phyloP scores from a whole-genome alignment of 208 protist species.

The Phytomonas francai region DNA sequence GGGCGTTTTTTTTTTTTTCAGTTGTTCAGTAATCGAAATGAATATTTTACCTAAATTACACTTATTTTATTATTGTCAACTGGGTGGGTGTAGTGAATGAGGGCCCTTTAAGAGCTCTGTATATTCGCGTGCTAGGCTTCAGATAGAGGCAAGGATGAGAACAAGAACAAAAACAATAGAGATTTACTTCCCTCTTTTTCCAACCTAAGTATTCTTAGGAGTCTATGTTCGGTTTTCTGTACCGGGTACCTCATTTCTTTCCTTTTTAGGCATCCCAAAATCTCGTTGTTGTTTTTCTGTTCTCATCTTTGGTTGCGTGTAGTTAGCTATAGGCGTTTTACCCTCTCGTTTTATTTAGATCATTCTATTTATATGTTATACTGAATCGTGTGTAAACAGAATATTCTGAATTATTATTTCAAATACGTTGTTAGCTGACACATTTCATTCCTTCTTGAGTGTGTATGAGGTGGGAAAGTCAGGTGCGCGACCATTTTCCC shows the following conservation, averaged over 20 bases:
- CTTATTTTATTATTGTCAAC: neutral
- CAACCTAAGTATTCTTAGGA: neutral
- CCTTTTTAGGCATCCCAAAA: neutral
- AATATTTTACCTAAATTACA: neutral
- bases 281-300: neutral
- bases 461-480: neutral
- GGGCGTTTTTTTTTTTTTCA: neutral
- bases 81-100: neutral
- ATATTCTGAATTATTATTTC: neutral
- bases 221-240: neutral
- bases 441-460: conserved; percentile 4
- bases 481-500: neutral
- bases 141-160: neutral
- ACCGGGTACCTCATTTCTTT: neutral
- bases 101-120: neutral
- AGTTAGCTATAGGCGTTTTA: neutral
- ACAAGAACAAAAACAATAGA: neutral
- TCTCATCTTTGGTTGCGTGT: neutral
- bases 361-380: neutral
- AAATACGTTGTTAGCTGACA: conserved; percentile 1
- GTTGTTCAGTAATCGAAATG: neutral
- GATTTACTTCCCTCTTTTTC: neutral
- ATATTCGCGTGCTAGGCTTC: neutral
- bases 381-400: neutral
- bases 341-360: neutral